Evolutionary conservation across 2,329 filamentous ascomycete species (phyloP).

Genomic region (Diaporthe longicolla): DNA sequence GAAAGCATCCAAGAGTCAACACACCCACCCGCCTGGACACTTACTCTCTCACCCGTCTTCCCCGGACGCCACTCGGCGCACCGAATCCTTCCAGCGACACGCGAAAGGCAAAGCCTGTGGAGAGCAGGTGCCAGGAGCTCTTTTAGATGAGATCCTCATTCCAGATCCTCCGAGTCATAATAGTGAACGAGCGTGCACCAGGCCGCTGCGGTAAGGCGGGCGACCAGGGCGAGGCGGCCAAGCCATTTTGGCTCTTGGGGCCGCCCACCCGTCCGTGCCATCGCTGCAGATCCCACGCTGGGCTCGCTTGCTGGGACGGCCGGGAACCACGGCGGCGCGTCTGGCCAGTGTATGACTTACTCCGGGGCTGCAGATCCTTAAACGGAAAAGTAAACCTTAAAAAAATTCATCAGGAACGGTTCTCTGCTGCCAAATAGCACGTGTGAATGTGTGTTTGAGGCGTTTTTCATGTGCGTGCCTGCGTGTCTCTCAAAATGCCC

Average conservation of each 20-base stretch:
- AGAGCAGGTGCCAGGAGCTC: not conserved
- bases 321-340: constrained; percentile 19
- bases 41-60: not conserved
- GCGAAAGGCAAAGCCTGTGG: not conserved
- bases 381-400: constrained; percentile 28
- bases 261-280: constrained; percentile 4
- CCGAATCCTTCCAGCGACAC: not conserved
- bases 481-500: not conserved
- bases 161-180: constrained; percentile 13
- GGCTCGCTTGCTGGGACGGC: not conserved
- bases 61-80: not conserved
- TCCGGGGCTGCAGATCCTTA: constrained; percentile 32
- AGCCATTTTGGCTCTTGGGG: not conserved
- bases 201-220: not conserved
- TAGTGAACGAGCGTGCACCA: not conserved
- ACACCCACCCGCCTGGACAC: not conserved
- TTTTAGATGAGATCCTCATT: not conserved
- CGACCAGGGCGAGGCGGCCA: not conserved
- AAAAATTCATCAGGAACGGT: not conserved
- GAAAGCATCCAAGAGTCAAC: constrained; percentile 12
- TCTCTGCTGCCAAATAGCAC: not conserved
- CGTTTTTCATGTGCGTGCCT: not conserved
- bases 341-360: constrained; percentile 32
- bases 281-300: not conserved
- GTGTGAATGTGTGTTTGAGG: not conserved